Conservation (phyloP, 2,329 filamentous ascomycete species). For the Colletotrichum sp. region DNA sequence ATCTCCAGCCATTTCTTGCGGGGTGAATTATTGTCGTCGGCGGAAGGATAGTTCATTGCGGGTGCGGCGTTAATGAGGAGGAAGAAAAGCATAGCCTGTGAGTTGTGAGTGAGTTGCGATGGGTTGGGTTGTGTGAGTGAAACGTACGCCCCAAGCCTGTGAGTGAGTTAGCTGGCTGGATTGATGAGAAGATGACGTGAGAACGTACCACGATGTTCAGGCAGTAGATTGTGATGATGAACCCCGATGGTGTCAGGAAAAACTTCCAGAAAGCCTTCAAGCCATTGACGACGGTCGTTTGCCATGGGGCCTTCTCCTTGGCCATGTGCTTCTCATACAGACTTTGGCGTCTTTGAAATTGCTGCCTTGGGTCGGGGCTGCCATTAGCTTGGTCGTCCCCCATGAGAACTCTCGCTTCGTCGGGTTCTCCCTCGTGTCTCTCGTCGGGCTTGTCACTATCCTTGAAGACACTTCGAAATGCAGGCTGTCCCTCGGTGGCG, state of each 20-base stretch:
- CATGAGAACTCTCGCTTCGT: background rate
- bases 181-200: background rate
- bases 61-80: slow-evolving; percentile 28
- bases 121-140: background rate
- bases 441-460: background rate
- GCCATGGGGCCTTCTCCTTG: slow-evolving; percentile 27
- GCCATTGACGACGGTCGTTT: slow-evolving; percentile 26
- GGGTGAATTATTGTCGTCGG: slow-evolving; percentile 21
- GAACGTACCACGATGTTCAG: slow-evolving; percentile 32
- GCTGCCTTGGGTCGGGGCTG: background rate
- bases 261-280: slow-evolving; percentile 33
- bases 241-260: slow-evolving; percentile 29
- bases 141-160: slow-evolving; percentile 30
- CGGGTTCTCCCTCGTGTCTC: background rate
- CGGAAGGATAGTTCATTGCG: slow-evolving; percentile 23
- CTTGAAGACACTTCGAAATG: background rate
- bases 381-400: background rate
- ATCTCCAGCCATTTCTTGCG: slow-evolving; percentile 24
- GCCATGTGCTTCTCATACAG: slow-evolving; percentile 24
- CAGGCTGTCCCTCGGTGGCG: background rate
- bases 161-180: background rate
- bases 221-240: slow-evolving; percentile 32
- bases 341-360: slow-evolving; percentile 22
- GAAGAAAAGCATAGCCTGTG: slow-evolving; percentile 33
- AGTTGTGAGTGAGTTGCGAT: background rate